Conservation (phyloP, 1,284 basidiomycete genomes). For the Porphyrellus sp. region DNA sequence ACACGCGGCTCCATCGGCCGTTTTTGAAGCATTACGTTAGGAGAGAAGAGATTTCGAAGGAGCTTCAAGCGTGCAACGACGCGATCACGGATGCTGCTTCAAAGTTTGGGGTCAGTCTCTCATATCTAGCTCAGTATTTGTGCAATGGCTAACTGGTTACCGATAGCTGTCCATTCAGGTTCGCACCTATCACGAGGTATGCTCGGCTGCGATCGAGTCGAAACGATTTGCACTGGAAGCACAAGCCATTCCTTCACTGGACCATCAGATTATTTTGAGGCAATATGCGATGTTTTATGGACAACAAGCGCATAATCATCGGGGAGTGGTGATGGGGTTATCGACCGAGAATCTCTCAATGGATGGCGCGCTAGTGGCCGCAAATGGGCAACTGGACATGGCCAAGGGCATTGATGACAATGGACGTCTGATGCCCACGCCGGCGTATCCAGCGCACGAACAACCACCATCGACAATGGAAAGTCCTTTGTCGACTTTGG, state of each 20-base stretch:
- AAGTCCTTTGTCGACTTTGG: background rate
- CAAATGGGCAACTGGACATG: background rate
- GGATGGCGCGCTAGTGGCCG: conserved; percentile 27
- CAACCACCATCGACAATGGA: background rate
- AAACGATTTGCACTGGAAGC: conserved; percentile 24
- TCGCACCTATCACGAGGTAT: conserved; percentile 23
- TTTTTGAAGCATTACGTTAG: conserved; percentile 79
- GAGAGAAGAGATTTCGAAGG: conserved; percentile 63
- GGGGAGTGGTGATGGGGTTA: background rate
- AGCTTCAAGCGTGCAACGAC: conserved; percentile 53
- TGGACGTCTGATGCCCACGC: conserved; percentile 3
- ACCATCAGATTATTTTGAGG: conserved; percentile 19
- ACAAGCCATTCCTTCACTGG: conserved; percentile 20
- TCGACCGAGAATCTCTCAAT: conserved; percentile 1
- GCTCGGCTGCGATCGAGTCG: conserved; percentile 18
- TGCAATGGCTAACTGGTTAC: background rate
- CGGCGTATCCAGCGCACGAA: conserved; percentile 2
- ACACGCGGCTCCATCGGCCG: conserved; percentile 60
- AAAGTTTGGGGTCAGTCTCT: conserved; percentile 49
- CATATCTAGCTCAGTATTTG: background rate
- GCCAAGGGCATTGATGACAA: background rate
- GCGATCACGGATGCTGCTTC: conserved; percentile 49
- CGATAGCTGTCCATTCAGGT: conserved; percentile 26
- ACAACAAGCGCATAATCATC: conserved; percentile 2
- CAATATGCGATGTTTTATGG: conserved; percentile 14